Conservation (phyloP, 257 asterid species). For the Penstemon barbatus region DNA sequence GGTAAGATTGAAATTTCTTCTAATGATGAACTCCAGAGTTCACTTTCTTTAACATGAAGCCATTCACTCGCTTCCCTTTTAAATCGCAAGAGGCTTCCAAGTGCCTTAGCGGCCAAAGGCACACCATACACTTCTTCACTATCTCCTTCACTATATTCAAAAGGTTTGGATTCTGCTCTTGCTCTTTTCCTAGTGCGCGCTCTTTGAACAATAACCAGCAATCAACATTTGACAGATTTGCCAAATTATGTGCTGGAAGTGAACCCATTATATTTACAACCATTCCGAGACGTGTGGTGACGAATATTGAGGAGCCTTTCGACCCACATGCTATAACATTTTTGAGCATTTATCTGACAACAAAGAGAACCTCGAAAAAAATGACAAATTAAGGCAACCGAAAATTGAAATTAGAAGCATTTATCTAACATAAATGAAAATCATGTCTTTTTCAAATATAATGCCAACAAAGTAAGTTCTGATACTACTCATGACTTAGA, state of each 20-base stretch:
- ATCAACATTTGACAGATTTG: neutral
- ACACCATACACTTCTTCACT: constrained; percentile 29
- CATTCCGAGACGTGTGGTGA: constrained; percentile 9
- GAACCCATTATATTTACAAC: constrained; percentile 6
- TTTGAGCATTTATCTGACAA: no score
- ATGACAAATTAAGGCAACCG: no score
- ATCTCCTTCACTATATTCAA: neutral
- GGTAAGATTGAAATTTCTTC: constrained; percentile 25
- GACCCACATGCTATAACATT: neutral
- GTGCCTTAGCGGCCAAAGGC: constrained; percentile 34
- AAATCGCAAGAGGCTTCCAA: constrained; percentile 33
- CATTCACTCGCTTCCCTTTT: constrained; percentile 30
- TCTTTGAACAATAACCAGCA: constrained; percentile 18
- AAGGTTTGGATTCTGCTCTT: neutral
- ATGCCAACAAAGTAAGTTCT: no score
- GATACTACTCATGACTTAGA: no score
- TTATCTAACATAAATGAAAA: no score
- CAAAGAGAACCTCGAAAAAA: no score
- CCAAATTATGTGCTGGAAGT: constrained; percentile 18
- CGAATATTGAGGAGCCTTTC: neutral
- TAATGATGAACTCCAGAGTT: constrained; percentile 27
- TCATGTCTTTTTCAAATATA: no score
- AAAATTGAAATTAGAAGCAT: no score
- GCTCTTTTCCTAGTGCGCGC: constrained; percentile 1
- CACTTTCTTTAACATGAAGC: constrained; percentile 30